Conservation (phyloP, 1,284 basidiomycete genomes). For the Hemileia vastatrix region DNA sequence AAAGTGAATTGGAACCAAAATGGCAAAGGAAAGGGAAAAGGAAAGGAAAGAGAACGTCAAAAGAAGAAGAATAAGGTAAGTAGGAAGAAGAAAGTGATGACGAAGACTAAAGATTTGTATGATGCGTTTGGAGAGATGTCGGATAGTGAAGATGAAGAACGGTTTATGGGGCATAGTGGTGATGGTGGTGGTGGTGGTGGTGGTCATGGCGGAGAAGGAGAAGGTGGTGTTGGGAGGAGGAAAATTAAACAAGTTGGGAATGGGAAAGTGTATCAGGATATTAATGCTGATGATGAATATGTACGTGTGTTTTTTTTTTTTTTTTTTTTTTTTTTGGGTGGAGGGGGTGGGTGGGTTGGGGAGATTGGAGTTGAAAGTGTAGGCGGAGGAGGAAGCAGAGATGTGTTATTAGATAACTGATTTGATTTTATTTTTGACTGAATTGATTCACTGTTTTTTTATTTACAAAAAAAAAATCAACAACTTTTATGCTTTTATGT, state of each 20-base stretch:
- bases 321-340: neutral
- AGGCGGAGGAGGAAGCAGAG: neutral
- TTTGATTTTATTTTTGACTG: neutral
- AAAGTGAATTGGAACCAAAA: too few relatives aligned
- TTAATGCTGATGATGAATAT: conserved; percentile 13
- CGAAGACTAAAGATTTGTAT: conserved; percentile 65
- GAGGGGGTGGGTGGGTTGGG: too few relatives aligned
- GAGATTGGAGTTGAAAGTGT: too few relatives aligned
- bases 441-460: neutral
- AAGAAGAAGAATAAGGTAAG: neutral
- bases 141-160: neutral
- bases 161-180: neutral
- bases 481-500: too few relatives aligned
- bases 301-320: neutral
- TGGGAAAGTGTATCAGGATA: conserved; percentile 2
- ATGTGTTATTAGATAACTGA: neutral
- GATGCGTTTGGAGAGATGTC: conserved; percentile 52
- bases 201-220: neutral
- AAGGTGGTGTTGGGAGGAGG: neutral
- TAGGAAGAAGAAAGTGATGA: conserved; percentile 28
- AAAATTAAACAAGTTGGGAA: neutral
- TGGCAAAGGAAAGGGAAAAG: too few relatives aligned
- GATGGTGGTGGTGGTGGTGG: neutral
- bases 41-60: neutral
- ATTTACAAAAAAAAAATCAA: too few relatives aligned